Conservation (phyloP, 2,329 filamentous ascomycete genomes). For the Tothia fuscella region DNA sequence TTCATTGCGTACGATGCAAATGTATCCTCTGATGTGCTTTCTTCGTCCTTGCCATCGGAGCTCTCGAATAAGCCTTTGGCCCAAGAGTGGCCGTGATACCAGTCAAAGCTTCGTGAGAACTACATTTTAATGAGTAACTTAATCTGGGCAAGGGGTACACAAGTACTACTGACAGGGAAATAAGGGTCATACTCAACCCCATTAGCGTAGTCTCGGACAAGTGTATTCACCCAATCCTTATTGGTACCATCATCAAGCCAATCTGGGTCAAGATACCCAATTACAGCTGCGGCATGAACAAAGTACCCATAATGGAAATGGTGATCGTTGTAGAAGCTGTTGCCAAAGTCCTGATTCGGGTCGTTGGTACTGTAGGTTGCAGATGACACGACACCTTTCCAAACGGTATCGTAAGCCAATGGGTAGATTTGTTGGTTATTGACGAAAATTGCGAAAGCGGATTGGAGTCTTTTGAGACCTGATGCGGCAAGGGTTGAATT, state of each 20-base stretch:
- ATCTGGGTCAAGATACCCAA: slow-evolving; percentile 61
- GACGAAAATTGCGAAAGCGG: slow-evolving; percentile 35
- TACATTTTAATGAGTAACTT: too few species aligned
- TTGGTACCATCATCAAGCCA: slow-evolving; percentile 59
- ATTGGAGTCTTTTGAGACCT: slow-evolving; percentile 38
- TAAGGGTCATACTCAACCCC: slow-evolving; percentile 63
- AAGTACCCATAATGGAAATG: slow-evolving; percentile 70
- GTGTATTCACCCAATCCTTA: slow-evolving; percentile 66
- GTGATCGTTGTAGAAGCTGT: slow-evolving; percentile 66
- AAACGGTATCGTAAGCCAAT: slow-evolving; percentile 45
- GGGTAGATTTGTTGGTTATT: slow-evolving; percentile 33
- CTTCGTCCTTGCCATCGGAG: slow-evolving; percentile 68
- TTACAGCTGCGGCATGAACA: slow-evolving; percentile 71
- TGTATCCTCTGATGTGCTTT: slow-evolving; percentile 81
- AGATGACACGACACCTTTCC: slow-evolving; percentile 72
- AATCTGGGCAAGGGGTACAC: too few species aligned
- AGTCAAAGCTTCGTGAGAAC: slow-evolving; percentile 78
- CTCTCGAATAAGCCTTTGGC: slow-evolving; percentile 65
- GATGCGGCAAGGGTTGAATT: slow-evolving; percentile 38
- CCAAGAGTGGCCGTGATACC: slow-evolving; percentile 92
- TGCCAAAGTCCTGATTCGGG: slow-evolving; percentile 70
- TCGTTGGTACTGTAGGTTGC: slow-evolving; percentile 55
- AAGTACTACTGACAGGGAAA: slow-evolving; percentile 39
- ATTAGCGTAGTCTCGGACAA: slow-evolving; percentile 77
- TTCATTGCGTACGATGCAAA: slow-evolving; percentile 81